Base-by-base conservation (phyloP, 768 basidiomycete species). In the Leccinum fibrillosum region DNA sequence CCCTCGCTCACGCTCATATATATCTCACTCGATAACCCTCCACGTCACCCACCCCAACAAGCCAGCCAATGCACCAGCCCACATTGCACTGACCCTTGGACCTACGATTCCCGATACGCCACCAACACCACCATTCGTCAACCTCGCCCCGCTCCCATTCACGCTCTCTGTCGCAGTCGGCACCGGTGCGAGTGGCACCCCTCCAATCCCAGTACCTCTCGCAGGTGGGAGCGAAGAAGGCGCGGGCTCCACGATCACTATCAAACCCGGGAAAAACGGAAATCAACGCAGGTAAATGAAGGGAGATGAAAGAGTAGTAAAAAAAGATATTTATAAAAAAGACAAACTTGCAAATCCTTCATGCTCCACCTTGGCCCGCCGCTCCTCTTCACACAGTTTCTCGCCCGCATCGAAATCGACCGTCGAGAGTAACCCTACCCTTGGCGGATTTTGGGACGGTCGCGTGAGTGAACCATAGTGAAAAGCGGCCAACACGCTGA, bases 391-490 rank as follows among this genome's bases (percentile, higher is more conserved):
- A 32, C 72, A 66, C 10, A 82, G 64, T 17, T 60, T 61, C 25
- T 75, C 74, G 2, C 66, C 75, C 1, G 85, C 86, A 61, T 88
- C 78, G 3, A 62, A 11, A 1, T 88, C 85, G 1, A 90, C 84
- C 0, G 88, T 90, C 15, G 89, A 90, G 48, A 86, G 73, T 34
- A 92, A 77, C 10, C 89, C 90, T 45, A 91, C 80, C 11, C 82
- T 82, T 2, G 90, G 86, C 2, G 82, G 81, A 66, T 90, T 87
- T 57, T 73, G 73, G 1, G 86, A 87, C 1, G 89, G 89, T 57
- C 84, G 78, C 0, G 80, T 81, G 42, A 90, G 67, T 63, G 90
- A 88, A 7, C 90, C 90, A 66, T 83, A 90, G 69, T 90, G 81
- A 67, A 84, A 91, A 21, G 88, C 74, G 11, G 84, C 78, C 17